Base-by-base conservation (phyloP, 176 grass and related monocot genomes). In the Musa acuminata region DNA sequence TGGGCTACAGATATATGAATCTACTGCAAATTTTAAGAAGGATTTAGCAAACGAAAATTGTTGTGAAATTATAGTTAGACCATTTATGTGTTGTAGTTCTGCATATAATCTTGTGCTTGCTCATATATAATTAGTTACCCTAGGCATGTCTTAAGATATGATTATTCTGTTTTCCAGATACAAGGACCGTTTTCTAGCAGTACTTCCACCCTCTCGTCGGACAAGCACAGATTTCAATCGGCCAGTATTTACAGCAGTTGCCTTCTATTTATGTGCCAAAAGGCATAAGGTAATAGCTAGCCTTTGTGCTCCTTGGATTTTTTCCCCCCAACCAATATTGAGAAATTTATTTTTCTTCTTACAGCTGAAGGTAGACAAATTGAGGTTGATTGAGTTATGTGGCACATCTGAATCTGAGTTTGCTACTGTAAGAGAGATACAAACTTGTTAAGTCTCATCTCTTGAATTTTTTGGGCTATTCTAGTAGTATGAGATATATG, bases 191-290 rank as follows among this genome's bases (percentile, higher is more conserved):
- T 94, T 99, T 79, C 73, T 94, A 50, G 88, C 88, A 63, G 91
- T 80, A 19, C 78, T 99, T 50, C 95, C 88, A 10, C 84, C 88
- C 77, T 94, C 91, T 59, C 86, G 90, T 72, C 77, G 95, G 13
- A 81, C 84, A 67, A 93, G 71, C 77, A 99, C 95, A 7, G 86
- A 99, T 69, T 91, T 99, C 67, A 82, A 84, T 13, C 78, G 95
- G 2, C 84, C 95, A 11, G 95, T 99, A 35, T 99, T 94, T 75
- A 99, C 84, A 51, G 88, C 88, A 50, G 91, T 86, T 69, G 84
- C 91, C 50, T 99, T 94, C 81, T 97, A 97, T 84, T 85, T 97
- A 82, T 97, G 93, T 58, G 87, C 93, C 0, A 97, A 89, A 87
- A 91, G 87, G 78, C 87, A 98, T 64, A 98, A 98, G 94, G 94